Evolutionary conservation across 2,329 filamentous ascomycete genomes (phyloP).

Genomic region (Trichoderma semiorbis): DNA sequence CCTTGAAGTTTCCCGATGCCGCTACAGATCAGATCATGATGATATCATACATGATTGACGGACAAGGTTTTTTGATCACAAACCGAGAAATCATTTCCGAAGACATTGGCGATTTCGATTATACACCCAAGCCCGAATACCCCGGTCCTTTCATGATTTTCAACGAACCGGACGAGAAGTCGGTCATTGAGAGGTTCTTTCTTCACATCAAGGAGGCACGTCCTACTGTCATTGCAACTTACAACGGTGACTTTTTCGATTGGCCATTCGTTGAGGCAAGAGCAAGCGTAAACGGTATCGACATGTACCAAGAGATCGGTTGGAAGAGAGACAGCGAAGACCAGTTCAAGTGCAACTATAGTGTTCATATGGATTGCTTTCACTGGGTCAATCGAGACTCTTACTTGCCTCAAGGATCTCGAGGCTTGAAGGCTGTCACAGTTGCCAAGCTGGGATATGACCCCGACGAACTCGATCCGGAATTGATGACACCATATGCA

Average conservation of each 20-base stretch:
- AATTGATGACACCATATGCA: constrained; percentile 93
- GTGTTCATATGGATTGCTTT: constrained; percentile 98
- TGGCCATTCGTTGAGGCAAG: constrained; percentile 97
- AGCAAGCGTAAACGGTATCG: constrained; percentile 90
- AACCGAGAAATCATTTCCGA: constrained; percentile 97
- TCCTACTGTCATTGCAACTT: constrained; percentile 97
- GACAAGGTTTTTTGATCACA: constrained; percentile 94
- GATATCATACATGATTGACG: constrained; percentile 99
- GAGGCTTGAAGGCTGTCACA: constrained; percentile 95
- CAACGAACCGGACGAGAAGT: constrained; percentile 93
- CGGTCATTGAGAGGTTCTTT: constrained; percentile 86
- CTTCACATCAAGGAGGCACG: constrained; percentile 90
- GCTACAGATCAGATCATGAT: constrained; percentile 98
- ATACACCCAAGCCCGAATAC: constrained; percentile 96
- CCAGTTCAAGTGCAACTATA: constrained; percentile 93
- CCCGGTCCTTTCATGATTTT: constrained; percentile 95
- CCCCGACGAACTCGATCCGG: constrained; percentile 93
- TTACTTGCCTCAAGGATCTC: constrained; percentile 93
- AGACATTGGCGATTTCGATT: constrained; percentile 96
- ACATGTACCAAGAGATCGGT: constrained; percentile 98
- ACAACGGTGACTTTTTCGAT: constrained; percentile 99
- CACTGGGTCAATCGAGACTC: constrained; percentile 99
- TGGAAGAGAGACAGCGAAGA: constrained; percentile 95
- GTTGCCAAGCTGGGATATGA: constrained; percentile 98
- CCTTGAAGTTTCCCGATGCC: constrained; percentile 94